A percentile compares a stretch with the other conserved stretches of the same genome.
phyloP scores from a whole-genome alignment of 1,284 basidiomycete genomes.

The Irpex sp. region DNA sequence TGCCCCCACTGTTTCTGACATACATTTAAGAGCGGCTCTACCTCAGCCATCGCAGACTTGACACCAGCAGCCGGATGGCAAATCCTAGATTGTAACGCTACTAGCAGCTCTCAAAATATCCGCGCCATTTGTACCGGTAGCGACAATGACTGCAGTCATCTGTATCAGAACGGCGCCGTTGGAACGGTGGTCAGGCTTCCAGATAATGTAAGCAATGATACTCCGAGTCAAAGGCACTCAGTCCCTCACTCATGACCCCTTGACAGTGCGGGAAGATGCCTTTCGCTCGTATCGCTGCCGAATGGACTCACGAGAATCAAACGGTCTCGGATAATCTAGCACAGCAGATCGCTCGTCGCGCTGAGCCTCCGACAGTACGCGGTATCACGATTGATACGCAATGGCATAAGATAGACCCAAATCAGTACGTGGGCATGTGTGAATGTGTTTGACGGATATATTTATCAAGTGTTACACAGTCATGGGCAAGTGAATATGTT shows the following conservation, averaged over 20 bases:
- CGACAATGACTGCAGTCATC: conserved; percentile 38
- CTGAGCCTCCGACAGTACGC: conserved; percentile 34
- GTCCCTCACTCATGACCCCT: neutral
- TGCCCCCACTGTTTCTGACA: neutral
- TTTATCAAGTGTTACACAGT: conserved; percentile 3
- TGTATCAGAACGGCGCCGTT: conserved; percentile 43
- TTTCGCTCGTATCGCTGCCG: conserved; percentile 46
- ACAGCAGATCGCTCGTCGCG: conserved; percentile 29
- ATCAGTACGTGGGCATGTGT: conserved; percentile 18
- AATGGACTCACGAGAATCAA: conserved; percentile 38
- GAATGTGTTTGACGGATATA: neutral
- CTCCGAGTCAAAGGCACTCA: neutral
- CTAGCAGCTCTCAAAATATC: conserved; percentile 39
- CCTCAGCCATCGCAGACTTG: conserved; percentile 46
- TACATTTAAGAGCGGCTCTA: conserved; percentile 26
- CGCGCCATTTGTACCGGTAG: conserved; percentile 41
- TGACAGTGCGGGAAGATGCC: conserved; percentile 45
- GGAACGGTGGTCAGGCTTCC: conserved; percentile 51
- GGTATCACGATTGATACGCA: conserved; percentile 41
- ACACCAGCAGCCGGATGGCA: conserved; percentile 50
- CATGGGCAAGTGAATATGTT: conserved; percentile 37
- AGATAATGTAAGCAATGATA: conserved; percentile 35
- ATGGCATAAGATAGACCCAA: conserved; percentile 32
- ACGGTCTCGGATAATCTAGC: conserved; percentile 33
- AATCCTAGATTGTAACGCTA: conserved; percentile 42